phyloP scores from a whole-genome alignment of 352 stramenopile species.

The Thraustotheca clavata region DNA sequence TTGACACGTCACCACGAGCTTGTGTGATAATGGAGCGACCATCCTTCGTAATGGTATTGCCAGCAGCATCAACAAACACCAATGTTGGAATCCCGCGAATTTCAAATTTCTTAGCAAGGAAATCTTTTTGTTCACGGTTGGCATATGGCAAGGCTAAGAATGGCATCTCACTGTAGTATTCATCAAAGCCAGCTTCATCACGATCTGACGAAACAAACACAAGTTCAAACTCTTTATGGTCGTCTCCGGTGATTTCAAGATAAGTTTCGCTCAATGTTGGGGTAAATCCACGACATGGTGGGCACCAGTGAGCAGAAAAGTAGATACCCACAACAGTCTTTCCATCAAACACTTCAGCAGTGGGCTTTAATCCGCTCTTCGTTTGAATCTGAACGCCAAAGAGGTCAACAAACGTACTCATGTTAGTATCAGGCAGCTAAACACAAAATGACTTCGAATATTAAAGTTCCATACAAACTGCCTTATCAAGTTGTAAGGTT shows the following conservation, averaged over 20 bases:
- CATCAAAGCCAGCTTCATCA: slow-evolving; percentile 59
- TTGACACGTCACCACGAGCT: slow-evolving; percentile 34
- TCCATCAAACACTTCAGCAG: slow-evolving; percentile 47
- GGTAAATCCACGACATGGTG: slow-evolving; percentile 91
- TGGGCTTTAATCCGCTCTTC: slow-evolving; percentile 69
- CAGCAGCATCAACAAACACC: slow-evolving; percentile 81
- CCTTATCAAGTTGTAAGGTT: too few relatives aligned
- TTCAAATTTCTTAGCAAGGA: slow-evolving; percentile 73
- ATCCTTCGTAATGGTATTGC: slow-evolving; percentile 70
- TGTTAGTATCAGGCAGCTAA: too few relatives aligned
- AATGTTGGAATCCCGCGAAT: slow-evolving; percentile 87
- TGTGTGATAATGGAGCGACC: slow-evolving; percentile 59
- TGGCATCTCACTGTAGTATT: slow-evolving; percentile 90
- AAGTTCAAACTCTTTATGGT: slow-evolving; percentile 86
- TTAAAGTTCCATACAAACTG: too few relatives aligned
- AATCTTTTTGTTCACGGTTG: slow-evolving; percentile 57
- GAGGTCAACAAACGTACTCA: slow-evolving; percentile 18
- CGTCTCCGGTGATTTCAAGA: slow-evolving; percentile 71
- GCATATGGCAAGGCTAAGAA: slow-evolving; percentile 94
- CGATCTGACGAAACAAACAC: slow-evolving; percentile 86
- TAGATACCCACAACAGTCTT: slow-evolving; percentile 90
- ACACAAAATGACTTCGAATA: too few relatives aligned
- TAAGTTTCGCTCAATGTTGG: slow-evolving; percentile 88
- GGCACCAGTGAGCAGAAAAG: slow-evolving; percentile 95
- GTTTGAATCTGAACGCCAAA: slow-evolving; percentile 59